Base-by-base conservation (phyloP, 2,329 filamentous ascomycete genomes). In the Arthrinium puccinioides region DNA sequence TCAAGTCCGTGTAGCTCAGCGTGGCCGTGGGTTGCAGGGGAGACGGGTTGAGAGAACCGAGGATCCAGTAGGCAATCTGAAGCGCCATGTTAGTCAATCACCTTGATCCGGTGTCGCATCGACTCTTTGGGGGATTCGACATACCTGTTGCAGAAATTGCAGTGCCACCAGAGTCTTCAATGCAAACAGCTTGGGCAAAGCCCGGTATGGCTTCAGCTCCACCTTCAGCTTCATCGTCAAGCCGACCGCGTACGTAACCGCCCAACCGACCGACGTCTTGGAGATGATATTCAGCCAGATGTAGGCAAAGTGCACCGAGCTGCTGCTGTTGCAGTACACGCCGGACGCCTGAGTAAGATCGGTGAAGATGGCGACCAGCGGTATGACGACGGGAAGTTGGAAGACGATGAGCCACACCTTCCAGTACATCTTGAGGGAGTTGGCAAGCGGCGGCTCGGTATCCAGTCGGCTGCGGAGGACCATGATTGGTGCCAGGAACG, bases 361-460 rank as follows among this genome's bases (percentile, higher is more conserved):
- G 11, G 52, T 50, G 21, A 52, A 30, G 21, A 54, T 77, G 64
- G 44, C 73, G 64, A 55, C 67, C 2, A 51, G 18, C 13, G 57
- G 27, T 21, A 51, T 42, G 18, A 62, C 42, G 18, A 56, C 46
- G 1, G 63, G 58, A 28, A 63, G 66, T 45, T 69, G 66, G 27
- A 67, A 61, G 24, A 66, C 51, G 8, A 46, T 39, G 36, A 62
- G 41, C 54, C 56, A 64, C 18, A 45, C 47, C 13, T 57, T 43
- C 5, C 56, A 59, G 23, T 59, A 48, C 38, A n/a, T n/a, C n/a
- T n/a, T n/a, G n/a, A n/a, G n/a, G n/a, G n/a, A n/a, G n/a, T n/a
- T n/a, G n/a, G n/a, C n/a, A n/a, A n/a, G n/a, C n/a, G n/a, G n/a
- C n/a, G n/a, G n/a, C n/a, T n/a, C n/a, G n/a, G n/a, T n/a, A n/a